Evolutionary conservation across 2,329 filamentous ascomycete genomes (phyloP), one percentile per base, ranked within the genome.

Genomic region (Ceratocystis lukuohia): DNA sequence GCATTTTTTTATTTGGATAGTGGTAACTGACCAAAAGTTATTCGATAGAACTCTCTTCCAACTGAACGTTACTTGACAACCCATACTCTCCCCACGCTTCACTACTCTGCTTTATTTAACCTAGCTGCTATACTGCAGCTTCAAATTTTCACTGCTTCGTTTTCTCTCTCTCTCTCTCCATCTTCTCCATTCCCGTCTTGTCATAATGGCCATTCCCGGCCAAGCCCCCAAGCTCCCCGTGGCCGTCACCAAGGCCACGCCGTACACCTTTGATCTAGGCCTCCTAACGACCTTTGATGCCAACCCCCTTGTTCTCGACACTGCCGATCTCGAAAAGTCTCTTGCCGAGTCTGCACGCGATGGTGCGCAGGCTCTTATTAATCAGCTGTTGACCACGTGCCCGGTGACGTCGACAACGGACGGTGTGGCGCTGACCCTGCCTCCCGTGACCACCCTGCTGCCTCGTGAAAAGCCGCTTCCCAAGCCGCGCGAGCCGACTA

Each of bases 401-500:
- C 83, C 89, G 30, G 87, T 96, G 71, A 83, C 81, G 68, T 87
- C 88, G 59, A 87, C 85, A 59, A 72, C 78, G 0, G 81, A 84
- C 45, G 82, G 91, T 71, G 89, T 97, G 1, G 84, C 93, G 62
- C 84, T 97, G 65, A 80, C 83, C 17, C 86, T 99, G 0, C 94
- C 94, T 0, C 75, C 82, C 0, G 80, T 85, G 0, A 78, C 82
- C 22, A 95, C 88, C 1, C 76, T 80, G 0, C 81, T 97, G 3
- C 94, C 94, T 28, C 88, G 94, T 71, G 92, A 96, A 79, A 97
- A 99, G 77, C 90, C 91, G 8, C 80, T 97, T 7, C 94, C 94
- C 0, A 82, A 85, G 66, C 83, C 86, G 71, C 94, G 92, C 78
- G 80, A 87, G 67, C 88, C 88, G 71, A 97, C 93, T 68, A 96